Evolutionary conservation across 2,329 filamentous ascomycete genomes (phyloP), one percentile per base, ranked within the genome.

Genomic region (Fonsecaea nubica): DNA sequence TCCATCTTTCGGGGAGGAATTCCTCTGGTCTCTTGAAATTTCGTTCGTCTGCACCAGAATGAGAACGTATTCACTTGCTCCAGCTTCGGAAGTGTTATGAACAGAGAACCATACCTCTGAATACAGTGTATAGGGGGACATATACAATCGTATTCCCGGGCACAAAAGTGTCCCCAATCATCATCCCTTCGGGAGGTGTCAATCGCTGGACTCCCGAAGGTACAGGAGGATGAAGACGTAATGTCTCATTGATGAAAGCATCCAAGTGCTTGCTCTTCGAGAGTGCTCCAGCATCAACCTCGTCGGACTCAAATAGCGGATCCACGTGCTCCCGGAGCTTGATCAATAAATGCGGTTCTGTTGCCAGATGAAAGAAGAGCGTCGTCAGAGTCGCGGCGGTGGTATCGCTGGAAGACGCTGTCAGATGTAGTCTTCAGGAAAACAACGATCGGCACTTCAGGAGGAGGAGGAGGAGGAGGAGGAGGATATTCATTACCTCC

Each of bases 1-100:
- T 78, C 78, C 79, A 80, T 38, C 79, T 71, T 53, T 80, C 77
- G 2, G 79, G 79, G 5, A 80, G 72, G 48, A 79, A 80, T 25
- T 77, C 74, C 0, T 67, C 62, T 21, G 64, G 64, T 55, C 25
- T 55, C 15, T 3, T 38, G 45, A 64, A 67, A 48, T 52, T 32
- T 50, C 77, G 74, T 1, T 78, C 73, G 58, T 85, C 82, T 64
- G 21, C 7, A 53, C 10, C 1, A 62, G 45, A 8, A 33, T 58
- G 15, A 45, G 56, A 42, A 7, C 12, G 38, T 4, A 21, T 25
- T 25, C 18, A 1, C 21, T 50, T 18, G 18, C 12, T 8, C 13
- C 45, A 3, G 45, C 45, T 1, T 25, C 45, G n/a, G 45, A 10
- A 12, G 10, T 48, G n/a, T 48, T 8, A 21, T 21, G 10, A 12